Conservation (phyloP, 73 alveolate genomes). For the Uronychia setigera region DNA sequence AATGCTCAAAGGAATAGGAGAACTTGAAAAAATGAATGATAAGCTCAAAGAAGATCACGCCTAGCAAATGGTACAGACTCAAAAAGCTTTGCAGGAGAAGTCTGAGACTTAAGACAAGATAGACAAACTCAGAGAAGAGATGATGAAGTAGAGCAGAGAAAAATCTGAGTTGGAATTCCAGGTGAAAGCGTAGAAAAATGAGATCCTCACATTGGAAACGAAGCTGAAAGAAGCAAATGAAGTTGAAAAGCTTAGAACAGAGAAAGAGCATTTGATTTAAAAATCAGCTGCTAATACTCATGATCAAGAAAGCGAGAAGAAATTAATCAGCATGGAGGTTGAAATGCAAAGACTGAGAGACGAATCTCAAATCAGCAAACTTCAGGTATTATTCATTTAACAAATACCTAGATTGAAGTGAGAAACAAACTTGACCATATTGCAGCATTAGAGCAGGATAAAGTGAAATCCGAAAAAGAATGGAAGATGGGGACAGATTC, state of each 20-base stretch:
- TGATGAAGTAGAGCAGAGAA: background rate
- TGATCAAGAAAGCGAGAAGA: background rate
- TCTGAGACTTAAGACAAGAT: background rate
- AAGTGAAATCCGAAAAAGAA: background rate
- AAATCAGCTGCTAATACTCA: background rate
- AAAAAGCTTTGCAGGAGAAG: background rate
- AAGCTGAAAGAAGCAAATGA: background rate
- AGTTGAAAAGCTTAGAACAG: background rate
- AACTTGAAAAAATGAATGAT: background rate
- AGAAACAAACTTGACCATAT: background rate
- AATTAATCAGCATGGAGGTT: background rate
- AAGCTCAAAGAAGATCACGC: background rate
- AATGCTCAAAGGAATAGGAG: background rate
- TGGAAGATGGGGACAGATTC: background rate
- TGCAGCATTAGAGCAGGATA: background rate
- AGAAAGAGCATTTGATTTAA: background rate
- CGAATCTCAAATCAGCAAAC: background rate
- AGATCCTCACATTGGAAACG: background rate
- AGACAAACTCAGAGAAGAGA: background rate
- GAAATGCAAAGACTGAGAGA: background rate
- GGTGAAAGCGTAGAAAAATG: background rate
- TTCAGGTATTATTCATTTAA: background rate
- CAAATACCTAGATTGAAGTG: background rate
- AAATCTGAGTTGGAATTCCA: background rate
- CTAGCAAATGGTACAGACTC: background rate